Percentiles rank a stretch among this genome's conserved stretches.
Evolutionary conservation across 2,329 filamentous ascomycete species (phyloP).

Genomic region (Hortaea werneckii): DNA sequence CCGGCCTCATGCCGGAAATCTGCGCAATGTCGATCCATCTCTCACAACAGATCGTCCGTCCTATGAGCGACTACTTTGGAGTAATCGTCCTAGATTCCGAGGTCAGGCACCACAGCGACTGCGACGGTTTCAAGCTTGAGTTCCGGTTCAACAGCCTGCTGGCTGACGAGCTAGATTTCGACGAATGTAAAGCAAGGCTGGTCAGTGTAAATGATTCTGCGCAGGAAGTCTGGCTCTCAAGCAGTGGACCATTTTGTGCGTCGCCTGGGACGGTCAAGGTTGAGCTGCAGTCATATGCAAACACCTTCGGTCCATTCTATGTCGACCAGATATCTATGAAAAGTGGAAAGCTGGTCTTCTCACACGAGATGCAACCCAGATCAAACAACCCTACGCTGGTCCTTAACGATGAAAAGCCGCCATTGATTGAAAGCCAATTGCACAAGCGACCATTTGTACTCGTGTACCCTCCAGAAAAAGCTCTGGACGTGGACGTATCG

Average conservation of each 20-base stretch:
- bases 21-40: slow-evolving; percentile 40
- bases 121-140: slow-evolving; percentile 64
- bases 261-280: slow-evolving; percentile 46
- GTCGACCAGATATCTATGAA: slow-evolving; percentile 61
- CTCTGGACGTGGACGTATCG: slow-evolving; percentile 58
- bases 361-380: slow-evolving; percentile 51
- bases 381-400: slow-evolving; percentile 37
- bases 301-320: slow-evolving; percentile 62
- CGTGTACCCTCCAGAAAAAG: slow-evolving; percentile 61
- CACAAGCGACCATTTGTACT: slow-evolving; percentile 41
- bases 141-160: slow-evolving; percentile 63
- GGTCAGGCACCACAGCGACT: slow-evolving; percentile 57
- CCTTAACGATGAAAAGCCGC: slow-evolving; percentile 32
- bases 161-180: slow-evolving; percentile 57
- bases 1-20: slow-evolving; percentile 31
- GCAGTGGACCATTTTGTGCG: slow-evolving; percentile 36
- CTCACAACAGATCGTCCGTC: slow-evolving; percentile 54
- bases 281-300: slow-evolving; percentile 42
- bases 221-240: slow-evolving; percentile 59
- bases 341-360: slow-evolving; percentile 53
- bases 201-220: slow-evolving; percentile 46
- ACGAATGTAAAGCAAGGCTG: slow-evolving; percentile 55
- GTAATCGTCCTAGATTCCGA: slow-evolving; percentile 57
- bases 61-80: slow-evolving; percentile 64
- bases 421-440: neutral